Conservation (phyloP, 1,284 basidiomycete genomes). For the Sporisorium exsertum region DNA sequence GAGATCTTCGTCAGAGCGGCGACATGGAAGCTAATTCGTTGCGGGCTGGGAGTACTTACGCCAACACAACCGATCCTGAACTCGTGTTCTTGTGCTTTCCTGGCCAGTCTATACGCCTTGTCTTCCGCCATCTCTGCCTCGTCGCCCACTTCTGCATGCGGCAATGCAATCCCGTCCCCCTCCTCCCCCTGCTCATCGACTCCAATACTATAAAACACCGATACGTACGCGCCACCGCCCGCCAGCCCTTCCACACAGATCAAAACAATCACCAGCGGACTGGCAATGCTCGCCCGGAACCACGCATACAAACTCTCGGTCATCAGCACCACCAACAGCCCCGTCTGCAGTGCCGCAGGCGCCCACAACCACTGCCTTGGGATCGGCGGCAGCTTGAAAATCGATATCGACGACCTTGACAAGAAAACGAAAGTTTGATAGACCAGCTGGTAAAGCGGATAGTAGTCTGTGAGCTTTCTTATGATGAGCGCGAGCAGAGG, state of each 20-base stretch:
- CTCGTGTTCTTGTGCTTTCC: slow-evolving; percentile 63
- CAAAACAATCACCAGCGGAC: slow-evolving; percentile 64
- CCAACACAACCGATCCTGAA: slow-evolving; percentile 67
- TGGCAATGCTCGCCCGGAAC: slow-evolving; percentile 63
- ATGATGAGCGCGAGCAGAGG: slow-evolving; percentile 81
- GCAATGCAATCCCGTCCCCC: background rate
- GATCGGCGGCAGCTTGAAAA: slow-evolving; percentile 83
- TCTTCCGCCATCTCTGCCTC: slow-evolving; percentile 8
- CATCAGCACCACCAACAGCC: slow-evolving; percentile 75
- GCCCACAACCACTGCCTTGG: slow-evolving; percentile 79
- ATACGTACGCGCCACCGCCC: slow-evolving; percentile 58
- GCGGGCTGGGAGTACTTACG: slow-evolving; percentile 29
- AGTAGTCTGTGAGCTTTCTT: slow-evolving; percentile 88
- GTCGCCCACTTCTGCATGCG: background rate
- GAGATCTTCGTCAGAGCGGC: background rate
- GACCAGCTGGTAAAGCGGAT: slow-evolving; percentile 76
- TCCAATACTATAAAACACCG: slow-evolving; percentile 64
- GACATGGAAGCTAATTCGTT: too few relatives aligned
- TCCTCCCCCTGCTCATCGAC: slow-evolving; percentile 25
- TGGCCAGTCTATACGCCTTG: slow-evolving; percentile 7
- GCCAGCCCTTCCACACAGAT: slow-evolving; percentile 64
- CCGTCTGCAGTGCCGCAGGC: slow-evolving; percentile 79
- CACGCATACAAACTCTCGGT: slow-evolving; percentile 73
- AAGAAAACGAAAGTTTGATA: slow-evolving; percentile 90
- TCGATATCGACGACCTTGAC: slow-evolving; percentile 89